Evolutionary conservation across 345 rosid genomes (phyloP).

Genomic region (Brassica napus): DNA sequence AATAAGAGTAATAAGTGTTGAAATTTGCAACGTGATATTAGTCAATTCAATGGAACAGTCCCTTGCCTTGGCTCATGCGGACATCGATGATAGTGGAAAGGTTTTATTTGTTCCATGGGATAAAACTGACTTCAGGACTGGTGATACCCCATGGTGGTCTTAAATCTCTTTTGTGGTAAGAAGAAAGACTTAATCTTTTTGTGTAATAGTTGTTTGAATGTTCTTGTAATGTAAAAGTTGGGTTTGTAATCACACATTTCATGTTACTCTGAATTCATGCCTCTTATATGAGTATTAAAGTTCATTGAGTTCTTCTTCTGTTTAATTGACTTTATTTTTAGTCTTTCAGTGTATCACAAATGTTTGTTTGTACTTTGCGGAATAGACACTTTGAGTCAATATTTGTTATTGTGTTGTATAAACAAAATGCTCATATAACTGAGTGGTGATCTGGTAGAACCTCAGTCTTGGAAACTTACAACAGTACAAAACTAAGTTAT

Average conservation of each 20-base stretch:
- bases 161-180: slow-evolving; percentile 25
- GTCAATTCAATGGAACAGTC: slow-evolving; percentile 48
- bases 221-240: slow-evolving; percentile 28
- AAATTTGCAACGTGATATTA: too few species aligned
- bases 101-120: slow-evolving; percentile 88
- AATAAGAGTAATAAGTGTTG: too few species aligned
- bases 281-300: slow-evolving; percentile 13
- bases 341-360: neutral
- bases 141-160: slow-evolving; percentile 95
- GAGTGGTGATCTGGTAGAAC: too few species aligned
- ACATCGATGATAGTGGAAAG: slow-evolving; percentile 71
- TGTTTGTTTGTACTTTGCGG: too few species aligned
- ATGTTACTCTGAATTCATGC: slow-evolving; percentile 38
- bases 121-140: slow-evolving; percentile 97
- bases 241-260: slow-evolving; percentile 25
- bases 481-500: too few species aligned
- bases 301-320: slow-evolving; percentile 2
- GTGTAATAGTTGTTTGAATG: slow-evolving; percentile 10
- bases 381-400: too few species aligned
- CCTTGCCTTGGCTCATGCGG: slow-evolving; percentile 85
- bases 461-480: too few species aligned
- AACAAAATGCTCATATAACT: too few species aligned
- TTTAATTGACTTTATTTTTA: neutral
- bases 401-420: too few species aligned
- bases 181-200: neutral